These are phyloP conservation scores for Diutina pseudorugosa DNA, from an alignment of 1,139 yeast species.

Conservation along the genomic window DNA sequence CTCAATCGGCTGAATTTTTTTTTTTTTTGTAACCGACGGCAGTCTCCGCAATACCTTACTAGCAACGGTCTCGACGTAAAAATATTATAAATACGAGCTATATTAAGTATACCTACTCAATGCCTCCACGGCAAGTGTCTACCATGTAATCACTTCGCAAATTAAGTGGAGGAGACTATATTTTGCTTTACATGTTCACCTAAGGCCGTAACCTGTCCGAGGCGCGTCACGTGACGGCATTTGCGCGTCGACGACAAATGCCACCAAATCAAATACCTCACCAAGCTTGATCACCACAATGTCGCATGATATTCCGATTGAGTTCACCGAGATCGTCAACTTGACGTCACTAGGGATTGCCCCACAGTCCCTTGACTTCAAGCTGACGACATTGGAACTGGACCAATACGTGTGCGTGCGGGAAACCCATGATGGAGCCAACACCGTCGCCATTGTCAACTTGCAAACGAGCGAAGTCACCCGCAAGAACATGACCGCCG, in stretches of 20 bases:
- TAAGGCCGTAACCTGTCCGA: background rate
- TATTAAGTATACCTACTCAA: too few relatives aligned
- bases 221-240: background rate
- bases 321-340: conserved; percentile 89
- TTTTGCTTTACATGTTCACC: background rate
- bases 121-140: too few relatives aligned
- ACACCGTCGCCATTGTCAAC: conserved; percentile 87
- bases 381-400: conserved; percentile 88
- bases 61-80: background rate
- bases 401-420: conserved; percentile 85
- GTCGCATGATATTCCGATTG: conserved; percentile 72
- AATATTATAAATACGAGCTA: too few relatives aligned
- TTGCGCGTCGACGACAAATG: background rate
- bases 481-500: conserved; percentile 93
- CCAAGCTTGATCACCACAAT: conserved; percentile 8
- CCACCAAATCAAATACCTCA: conserved; percentile 4
- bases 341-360: conserved; percentile 76
- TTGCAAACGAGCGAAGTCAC: conserved; percentile 62
- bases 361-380: conserved; percentile 77
- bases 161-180: too few relatives aligned
- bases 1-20: background rate
- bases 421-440: conserved; percentile 64
- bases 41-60: background rate
- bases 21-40: too few relatives aligned
- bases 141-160: too few relatives aligned